Percentiles rank a stretch among this genome's conserved stretches.
Evolutionary conservation across 164 flowering plant species (phyloP).

Genomic region (Brasenia schreberi): DNA sequence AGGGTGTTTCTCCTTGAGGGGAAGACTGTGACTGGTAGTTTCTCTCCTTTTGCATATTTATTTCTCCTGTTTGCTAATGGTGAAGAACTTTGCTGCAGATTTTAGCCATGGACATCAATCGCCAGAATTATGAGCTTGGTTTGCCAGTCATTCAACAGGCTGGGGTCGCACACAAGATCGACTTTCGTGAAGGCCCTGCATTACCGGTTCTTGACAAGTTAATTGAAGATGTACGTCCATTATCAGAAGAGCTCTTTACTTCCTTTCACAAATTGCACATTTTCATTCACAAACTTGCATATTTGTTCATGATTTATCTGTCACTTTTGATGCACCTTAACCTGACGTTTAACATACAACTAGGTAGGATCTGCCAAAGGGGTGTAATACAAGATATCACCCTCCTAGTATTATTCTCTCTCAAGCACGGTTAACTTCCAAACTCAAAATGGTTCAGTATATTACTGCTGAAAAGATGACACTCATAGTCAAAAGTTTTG

Average conservation of each 20-base stretch:
- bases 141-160: slow-evolving; percentile 77
- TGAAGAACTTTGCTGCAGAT: slow-evolving; percentile 29
- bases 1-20: background rate
- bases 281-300: background rate
- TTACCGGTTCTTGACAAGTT: slow-evolving; percentile 76
- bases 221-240: slow-evolving; percentile 51
- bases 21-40: too few relatives aligned
- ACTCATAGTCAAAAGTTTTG: too few relatives aligned
- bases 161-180: slow-evolving; percentile 95
- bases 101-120: slow-evolving; percentile 89
- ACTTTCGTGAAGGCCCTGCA: slow-evolving; percentile 93
- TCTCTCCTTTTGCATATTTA: background rate
- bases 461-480: too few relatives aligned
- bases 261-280: background rate
- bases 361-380: too few relatives aligned
- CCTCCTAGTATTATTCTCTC: too few relatives aligned
- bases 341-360: too few relatives aligned
- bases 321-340: background rate
- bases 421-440: too few relatives aligned
- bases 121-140: slow-evolving; percentile 81
- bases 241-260: background rate
- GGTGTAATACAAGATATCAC: too few relatives aligned
- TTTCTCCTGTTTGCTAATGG: background rate
- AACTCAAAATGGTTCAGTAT: too few relatives aligned
- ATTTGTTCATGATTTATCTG: background rate